Base-by-base conservation (phyloP, 495 filamentous ascomycete species). In the Daldinia childiae region DNA sequence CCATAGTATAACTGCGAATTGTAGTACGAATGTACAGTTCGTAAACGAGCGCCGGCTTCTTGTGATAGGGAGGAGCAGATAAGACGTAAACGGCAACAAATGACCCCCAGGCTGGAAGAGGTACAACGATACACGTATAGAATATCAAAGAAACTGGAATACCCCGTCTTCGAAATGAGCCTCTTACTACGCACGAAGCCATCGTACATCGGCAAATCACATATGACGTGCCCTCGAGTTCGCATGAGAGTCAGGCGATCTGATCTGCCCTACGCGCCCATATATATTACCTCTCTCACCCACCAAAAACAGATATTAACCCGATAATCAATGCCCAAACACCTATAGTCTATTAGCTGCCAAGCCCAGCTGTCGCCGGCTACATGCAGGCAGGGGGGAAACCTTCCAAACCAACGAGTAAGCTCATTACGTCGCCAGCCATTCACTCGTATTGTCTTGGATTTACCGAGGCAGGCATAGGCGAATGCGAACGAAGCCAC, bases 361-460 rank as follows among this genome's bases (percentile, higher is more conserved):
- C 19, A 29, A 27, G 52, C 30, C 24, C 58, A 71, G 63, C 62
- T 71, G 68, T 71, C 62, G 62, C 48, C 63, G 68, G 68, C 43
- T 48, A 48, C 43, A 48, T 48, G 43, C 17, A 48, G 43, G 9
- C 43, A 24, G 30, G 45, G 19, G 14, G 14, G 34, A 17, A 64
- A 19, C 27, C 26, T 15, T 32, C 30, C 58, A 9, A n/a, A 11
- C 34, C 54, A 34, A 68, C 57, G 27, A 62, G 55, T 51, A 27
- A 41, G n/a, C 58, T 62, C 19, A 34, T 24, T 34, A 38, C 26
- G 29, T 55, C 41, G 21, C 41, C 56, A 36, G 24, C 62, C 30
- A 60, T 66, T 32, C 19, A 43, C 58, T 60, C 57, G 38, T 41
- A 54, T 52, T 66, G 17, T 59, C 55, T 59, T 21, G 30, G 52